phyloP scores from a whole-genome alignment of 2,329 filamentous ascomycete species.

The Botryotinia narcissicola region DNA sequence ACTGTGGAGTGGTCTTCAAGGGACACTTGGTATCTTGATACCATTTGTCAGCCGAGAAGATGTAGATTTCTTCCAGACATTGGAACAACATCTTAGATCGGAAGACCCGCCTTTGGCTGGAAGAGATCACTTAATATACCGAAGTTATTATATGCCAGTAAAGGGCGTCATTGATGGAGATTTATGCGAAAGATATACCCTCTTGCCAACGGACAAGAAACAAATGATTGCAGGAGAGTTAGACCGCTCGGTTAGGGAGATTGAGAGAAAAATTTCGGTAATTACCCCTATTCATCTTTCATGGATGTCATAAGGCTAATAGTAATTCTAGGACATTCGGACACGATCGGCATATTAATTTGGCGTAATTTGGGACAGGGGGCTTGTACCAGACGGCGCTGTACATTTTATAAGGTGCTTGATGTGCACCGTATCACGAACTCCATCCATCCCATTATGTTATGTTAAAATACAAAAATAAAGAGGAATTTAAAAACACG shows the following conservation, averaged over 20 bases:
- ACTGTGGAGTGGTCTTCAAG: slow-evolving; percentile 91
- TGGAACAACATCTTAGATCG: slow-evolving; percentile 82
- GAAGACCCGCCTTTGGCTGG: slow-evolving; percentile 88
- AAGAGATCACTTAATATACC: slow-evolving; percentile 91
- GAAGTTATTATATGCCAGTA: slow-evolving; percentile 92
- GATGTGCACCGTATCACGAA: neutral
- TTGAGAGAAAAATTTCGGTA: slow-evolving; percentile 90
- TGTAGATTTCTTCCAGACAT: slow-evolving; percentile 93
- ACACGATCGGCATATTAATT: slow-evolving; percentile 52
- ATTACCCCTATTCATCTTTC: slow-evolving; percentile 32
- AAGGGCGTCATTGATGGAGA: slow-evolving; percentile 98
- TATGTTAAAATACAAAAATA: neutral
- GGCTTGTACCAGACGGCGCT: slow-evolving; percentile 56
- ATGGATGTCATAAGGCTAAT: slow-evolving; percentile 27
- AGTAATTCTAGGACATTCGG: slow-evolving; percentile 49
- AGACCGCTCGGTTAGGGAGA: slow-evolving; percentile 85
- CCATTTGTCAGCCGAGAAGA: slow-evolving; percentile 91
- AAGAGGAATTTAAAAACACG: neutral
- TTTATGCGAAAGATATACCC: slow-evolving; percentile 85
- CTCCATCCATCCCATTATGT: slow-evolving; percentile 3
- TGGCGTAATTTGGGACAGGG: slow-evolving; percentile 2
- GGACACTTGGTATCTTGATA: slow-evolving; percentile 88
- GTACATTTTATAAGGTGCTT: slow-evolving; percentile 58
- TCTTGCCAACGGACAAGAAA: slow-evolving; percentile 85
- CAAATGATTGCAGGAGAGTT: slow-evolving; percentile 91